These are phyloP conservation scores for Mycena amicta DNA, from an alignment of 768 basidiomycete species.

Conservation along the genomic window DNA sequence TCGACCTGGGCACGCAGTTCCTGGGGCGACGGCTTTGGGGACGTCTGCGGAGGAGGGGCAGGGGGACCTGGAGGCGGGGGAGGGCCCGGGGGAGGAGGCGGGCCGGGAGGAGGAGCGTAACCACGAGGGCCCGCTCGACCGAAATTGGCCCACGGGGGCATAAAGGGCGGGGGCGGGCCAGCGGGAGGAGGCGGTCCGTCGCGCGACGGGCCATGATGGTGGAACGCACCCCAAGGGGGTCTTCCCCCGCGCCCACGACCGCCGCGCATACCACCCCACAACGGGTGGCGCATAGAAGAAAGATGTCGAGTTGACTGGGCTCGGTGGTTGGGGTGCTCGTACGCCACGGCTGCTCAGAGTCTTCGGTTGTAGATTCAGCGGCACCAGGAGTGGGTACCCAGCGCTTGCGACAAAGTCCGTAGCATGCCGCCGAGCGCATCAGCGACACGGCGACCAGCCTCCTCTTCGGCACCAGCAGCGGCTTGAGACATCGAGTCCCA, in stretches of 20 bases:
- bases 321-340: slow-evolving; percentile 18
- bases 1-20: slow-evolving; percentile 55
- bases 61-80: slow-evolving; percentile 25
- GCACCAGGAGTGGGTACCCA: not conserved
- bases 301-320: slow-evolving; percentile 17
- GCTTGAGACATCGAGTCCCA: slow-evolving; percentile 64
- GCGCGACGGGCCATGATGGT: slow-evolving; percentile 12
- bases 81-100: slow-evolving; percentile 19
- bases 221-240: slow-evolving; percentile 1
- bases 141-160: not conserved
- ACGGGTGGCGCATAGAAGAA: slow-evolving; percentile 22
- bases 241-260: slow-evolving; percentile 8
- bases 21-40: slow-evolving; percentile 31
- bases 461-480: slow-evolving; percentile 60
- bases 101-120: slow-evolving; percentile 11
- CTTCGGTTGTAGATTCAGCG: slow-evolving; percentile 9
- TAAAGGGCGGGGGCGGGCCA: slow-evolving; percentile 11
- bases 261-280: slow-evolving; percentile 2
- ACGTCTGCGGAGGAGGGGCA: slow-evolving; percentile 20
- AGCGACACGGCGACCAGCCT: slow-evolving; percentile 64
- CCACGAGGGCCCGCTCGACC: too few species aligned
- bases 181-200: slow-evolving; percentile 11
- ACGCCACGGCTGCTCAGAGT: slow-evolving; percentile 11
- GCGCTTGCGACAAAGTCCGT: slow-evolving; percentile 36
- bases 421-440: slow-evolving; percentile 65